phyloP scores from a whole-genome alignment of 129 eudicot genomes.

The Escallonia herrerae region DNA sequence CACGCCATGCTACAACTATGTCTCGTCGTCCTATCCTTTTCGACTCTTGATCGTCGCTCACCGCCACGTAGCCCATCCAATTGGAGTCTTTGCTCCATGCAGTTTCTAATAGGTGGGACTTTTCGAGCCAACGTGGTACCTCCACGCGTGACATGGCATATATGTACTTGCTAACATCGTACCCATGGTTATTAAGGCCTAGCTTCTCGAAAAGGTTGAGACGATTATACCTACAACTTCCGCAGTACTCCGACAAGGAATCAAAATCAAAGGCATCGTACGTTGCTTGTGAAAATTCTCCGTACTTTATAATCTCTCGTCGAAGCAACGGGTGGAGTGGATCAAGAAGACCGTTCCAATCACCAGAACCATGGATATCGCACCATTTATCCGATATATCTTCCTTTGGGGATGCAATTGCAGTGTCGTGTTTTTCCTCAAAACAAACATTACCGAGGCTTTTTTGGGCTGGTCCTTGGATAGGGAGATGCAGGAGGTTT shows the following conservation, averaged over 20 bases:
- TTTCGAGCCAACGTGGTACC: conserved; percentile 57
- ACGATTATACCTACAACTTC: conserved; percentile 50
- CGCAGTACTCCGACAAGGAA: conserved; percentile 60
- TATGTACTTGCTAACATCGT: conserved; percentile 50
- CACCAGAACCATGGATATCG: conserved; percentile 54
- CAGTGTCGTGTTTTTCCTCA: conserved; percentile 38
- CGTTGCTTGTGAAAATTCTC: conserved; percentile 73
- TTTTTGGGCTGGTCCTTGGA: conserved; percentile 19
- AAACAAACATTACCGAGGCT: background rate
- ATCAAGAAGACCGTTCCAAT: conserved; percentile 64
- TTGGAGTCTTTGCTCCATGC: conserved; percentile 62
- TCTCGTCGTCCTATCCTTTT: conserved; percentile 63
- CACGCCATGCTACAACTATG: conserved; percentile 70
- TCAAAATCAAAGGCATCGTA: conserved; percentile 85
- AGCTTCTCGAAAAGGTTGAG: conserved; percentile 40
- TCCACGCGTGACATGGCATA: conserved; percentile 74
- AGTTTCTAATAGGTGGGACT: conserved; percentile 39
- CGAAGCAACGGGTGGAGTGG: conserved; percentile 52
- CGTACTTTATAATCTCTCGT: conserved; percentile 61
- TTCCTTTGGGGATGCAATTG: conserved; percentile 57
- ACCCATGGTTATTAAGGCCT: conserved; percentile 43
- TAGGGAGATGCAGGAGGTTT: conserved; percentile 20
- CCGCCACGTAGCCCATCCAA: conserved; percentile 85
- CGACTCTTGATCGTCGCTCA: conserved; percentile 48
- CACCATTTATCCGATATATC: conserved; percentile 51